phyloP scores from a whole-genome alignment of 257 asterid genomes.

The Nemophila menziesii region DNA sequence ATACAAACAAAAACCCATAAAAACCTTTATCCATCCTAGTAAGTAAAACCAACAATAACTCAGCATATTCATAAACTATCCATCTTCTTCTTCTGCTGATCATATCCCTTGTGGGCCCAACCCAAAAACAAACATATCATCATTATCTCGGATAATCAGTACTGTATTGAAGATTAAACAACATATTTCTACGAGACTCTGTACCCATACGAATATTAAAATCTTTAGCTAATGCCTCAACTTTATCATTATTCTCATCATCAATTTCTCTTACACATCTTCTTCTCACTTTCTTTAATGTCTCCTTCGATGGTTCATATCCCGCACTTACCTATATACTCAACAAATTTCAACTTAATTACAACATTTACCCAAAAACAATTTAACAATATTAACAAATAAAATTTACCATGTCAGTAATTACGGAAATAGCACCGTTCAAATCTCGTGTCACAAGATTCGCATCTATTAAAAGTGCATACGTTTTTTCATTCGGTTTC shows the following conservation, averaged over 20 bases:
- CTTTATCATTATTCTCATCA: conserved; percentile 35
- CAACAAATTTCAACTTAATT: conserved; percentile 8
- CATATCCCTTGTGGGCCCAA: too few relatives aligned
- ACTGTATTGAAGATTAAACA: conserved; percentile 47
- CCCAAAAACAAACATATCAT: too few relatives aligned
- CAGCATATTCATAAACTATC: too few relatives aligned
- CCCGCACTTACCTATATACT: conserved; percentile 66
- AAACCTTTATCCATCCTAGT: too few relatives aligned
- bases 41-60: too few relatives aligned
- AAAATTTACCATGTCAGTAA: conserved; percentile 67
- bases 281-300: conserved; percentile 64
- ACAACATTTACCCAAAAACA: not conserved
- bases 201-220: conserved; percentile 35
- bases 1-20: too few relatives aligned
- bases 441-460: conserved; percentile 66
- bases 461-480: conserved; percentile 61
- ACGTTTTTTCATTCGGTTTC: conserved; percentile 65
- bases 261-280: conserved; percentile 86
- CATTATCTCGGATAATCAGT: conserved; percentile 27
- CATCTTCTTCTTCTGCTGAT: too few relatives aligned
- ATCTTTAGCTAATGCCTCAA: conserved; percentile 36
- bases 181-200: conserved; percentile 48
- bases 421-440: conserved; percentile 52
- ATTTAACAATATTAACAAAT: conserved; percentile 3
- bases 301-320: conserved; percentile 51